phyloP scores from a whole-genome alignment of 192 early-diverging fungal species.

The Linnemannia schmuckeri region DNA sequence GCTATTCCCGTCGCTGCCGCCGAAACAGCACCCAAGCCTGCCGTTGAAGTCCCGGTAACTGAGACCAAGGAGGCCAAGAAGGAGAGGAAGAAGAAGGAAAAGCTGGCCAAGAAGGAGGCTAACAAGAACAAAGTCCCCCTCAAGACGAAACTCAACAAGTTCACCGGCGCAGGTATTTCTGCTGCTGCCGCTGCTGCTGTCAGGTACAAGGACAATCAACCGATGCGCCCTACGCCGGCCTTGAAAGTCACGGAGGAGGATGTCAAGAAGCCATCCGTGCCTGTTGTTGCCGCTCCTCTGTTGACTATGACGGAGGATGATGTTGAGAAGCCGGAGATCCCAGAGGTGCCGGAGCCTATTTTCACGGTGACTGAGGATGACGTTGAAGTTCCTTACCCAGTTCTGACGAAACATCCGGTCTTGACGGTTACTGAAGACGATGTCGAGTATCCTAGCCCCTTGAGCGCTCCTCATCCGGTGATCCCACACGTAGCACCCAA shows the following conservation, averaged over 20 bases:
- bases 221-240: not conserved
- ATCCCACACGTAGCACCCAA: slow-evolving; percentile 13
- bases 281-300: not conserved
- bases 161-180: not conserved
- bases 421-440: slow-evolving; percentile 18
- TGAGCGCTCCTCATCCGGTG: slow-evolving; percentile 12
- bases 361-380: slow-evolving; percentile 31
- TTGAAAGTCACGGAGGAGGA: slow-evolving; percentile 21
- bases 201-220: slow-evolving; percentile 13
- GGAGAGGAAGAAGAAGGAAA: slow-evolving; percentile 12
- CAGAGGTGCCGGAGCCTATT: not conserved
- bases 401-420: not conserved
- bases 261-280: slow-evolving; percentile 14
- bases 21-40: not conserved
- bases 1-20: not conserved
- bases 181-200: slow-evolving; percentile 5
- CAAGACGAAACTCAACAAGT: not conserved
- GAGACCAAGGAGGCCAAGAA: slow-evolving; percentile 6
- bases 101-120: slow-evolving; percentile 3
- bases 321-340: slow-evolving; percentile 29
- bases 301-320: slow-evolving; percentile 30
- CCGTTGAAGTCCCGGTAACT: not conserved
- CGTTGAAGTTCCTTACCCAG: slow-evolving; percentile 16
- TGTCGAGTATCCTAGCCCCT: slow-evolving; percentile 23
- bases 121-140: not conserved